Percentiles rank a stretch among this genome's conserved stretches.
These are phyloP conservation scores for Penicillium capsulatum DNA, from an alignment of 2,329 filamentous ascomycete genomes.

Conservation along the genomic window DNA sequence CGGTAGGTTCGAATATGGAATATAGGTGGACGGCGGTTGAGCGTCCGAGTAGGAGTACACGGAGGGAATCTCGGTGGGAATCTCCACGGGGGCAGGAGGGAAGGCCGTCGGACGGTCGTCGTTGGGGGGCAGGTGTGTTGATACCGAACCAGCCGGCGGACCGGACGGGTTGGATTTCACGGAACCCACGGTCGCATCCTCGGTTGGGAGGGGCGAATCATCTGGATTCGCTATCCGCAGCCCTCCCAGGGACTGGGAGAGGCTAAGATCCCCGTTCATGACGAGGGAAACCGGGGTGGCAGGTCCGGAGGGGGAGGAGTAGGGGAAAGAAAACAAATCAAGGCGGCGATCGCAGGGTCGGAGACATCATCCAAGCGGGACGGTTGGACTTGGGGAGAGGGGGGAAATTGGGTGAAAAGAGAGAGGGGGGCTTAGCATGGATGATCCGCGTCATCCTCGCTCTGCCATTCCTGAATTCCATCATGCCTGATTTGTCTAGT, in stretches of 20 bases:
- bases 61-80: constrained; percentile 39
- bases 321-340: constrained; percentile 25
- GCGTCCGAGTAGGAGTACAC: constrained; percentile 44
- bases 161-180: constrained; percentile 20
- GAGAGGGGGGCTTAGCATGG: constrained; percentile 21
- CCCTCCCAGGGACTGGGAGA: constrained; percentile 87
- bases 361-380: constrained; percentile 29
- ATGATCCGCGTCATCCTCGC: too few relatives aligned
- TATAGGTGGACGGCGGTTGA: constrained; percentile 41
- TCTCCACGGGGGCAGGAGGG: constrained; percentile 21
- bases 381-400: constrained; percentile 10
- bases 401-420: constrained; percentile 5
- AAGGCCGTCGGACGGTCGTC: constrained; percentile 20
- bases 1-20: constrained; percentile 42
- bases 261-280: constrained; percentile 90
- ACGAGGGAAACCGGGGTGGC: constrained; percentile 29
- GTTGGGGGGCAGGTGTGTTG: constrained; percentile 20
- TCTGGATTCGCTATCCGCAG: constrained; percentile 96
- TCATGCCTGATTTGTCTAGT: constrained; percentile 7
- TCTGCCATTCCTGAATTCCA: neutral
- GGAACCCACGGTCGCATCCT: constrained; percentile 31
- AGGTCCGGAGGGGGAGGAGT: constrained; percentile 3
- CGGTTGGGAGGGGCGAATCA: constrained; percentile 53
- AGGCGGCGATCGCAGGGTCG: constrained; percentile 31
- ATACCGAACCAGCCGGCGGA: constrained; percentile 20